Base-by-base conservation (phyloP, 495 filamentous ascomycete species). In the Parmelia sp. region DNA sequence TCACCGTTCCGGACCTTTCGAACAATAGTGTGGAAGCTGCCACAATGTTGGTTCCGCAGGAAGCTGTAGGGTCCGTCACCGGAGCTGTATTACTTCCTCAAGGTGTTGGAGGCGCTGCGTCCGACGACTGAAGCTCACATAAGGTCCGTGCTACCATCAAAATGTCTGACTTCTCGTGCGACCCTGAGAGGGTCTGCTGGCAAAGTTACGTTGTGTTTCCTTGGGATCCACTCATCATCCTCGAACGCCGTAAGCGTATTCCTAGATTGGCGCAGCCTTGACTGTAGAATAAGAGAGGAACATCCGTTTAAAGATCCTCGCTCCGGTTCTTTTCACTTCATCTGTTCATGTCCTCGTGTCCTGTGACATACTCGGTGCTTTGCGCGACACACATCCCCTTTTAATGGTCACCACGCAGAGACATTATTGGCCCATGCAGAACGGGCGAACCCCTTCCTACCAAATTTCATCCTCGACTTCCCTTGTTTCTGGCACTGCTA, bases 1-100 rank as follows among this genome's bases (percentile, higher is more conserved):
- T 66, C 12, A 61, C 64, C 33, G 33, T 56, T 31, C 37, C 57
- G 36, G 64, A 66, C 33, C 45, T 61, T 44, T 36, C 35, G 3
- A 58, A 58, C 35, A 21, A n/a, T 15, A 42, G 14, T n/a, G 49
- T 53, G 27, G 49, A 53, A 53, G 49, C 49, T 53, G 49, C 49
- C 49, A 53, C 49, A 53, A 53, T 53, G 49, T 53, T 53, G 49
- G 49, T 53, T 53, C 49, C 49, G 14, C 49, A 53, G 27, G 25
- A 53, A 29, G 49, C 49, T 31, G 27, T 53, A 53, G 49, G 27
- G 49, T 31, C 49, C 14, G 6, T 53, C 27, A 53, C 49, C 14
- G 49, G 49, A 31, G 49, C 49, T 53, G 49, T 53, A 53, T 53
- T 53, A 25, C 49, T 29, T 53, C 49, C 49, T 10, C 49, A 53